phyloP scores from a whole-genome alignment of 2,329 filamentous ascomycete species.

The Bipolaris victoriae region DNA sequence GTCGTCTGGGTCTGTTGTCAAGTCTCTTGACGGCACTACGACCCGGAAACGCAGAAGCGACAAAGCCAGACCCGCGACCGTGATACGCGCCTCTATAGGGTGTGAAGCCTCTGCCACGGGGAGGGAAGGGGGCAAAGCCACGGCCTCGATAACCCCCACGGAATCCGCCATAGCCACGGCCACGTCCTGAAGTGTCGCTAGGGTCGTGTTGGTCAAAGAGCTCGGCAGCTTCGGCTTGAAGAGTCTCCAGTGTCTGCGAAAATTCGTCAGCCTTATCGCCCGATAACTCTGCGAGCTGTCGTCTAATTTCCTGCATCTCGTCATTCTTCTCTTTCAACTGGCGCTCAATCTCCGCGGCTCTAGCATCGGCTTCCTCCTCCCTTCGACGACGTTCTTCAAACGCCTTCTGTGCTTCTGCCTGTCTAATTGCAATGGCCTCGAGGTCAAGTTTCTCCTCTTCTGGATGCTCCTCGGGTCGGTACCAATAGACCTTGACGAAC shows the following conservation, averaged over 20 bases:
- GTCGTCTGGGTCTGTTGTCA: conserved; percentile 75
- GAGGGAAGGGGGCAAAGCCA: conserved; percentile 35
- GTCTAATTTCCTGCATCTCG: conserved; percentile 67
- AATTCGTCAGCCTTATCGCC: conserved; percentile 29
- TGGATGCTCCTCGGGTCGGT: conserved; percentile 53
- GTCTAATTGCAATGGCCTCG: conserved; percentile 70
- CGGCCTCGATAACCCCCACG: conserved; percentile 48
- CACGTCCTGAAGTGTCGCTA: conserved; percentile 22
- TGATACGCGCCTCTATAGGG: conserved; percentile 51
- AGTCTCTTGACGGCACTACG: conserved; percentile 65
- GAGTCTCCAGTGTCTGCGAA: conserved; percentile 26
- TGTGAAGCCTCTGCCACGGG: conserved; percentile 18
- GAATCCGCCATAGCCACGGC: conserved; percentile 28
- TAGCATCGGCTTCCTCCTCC: conserved; percentile 66
- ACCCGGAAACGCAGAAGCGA: conserved; percentile 33
- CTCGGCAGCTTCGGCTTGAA: conserved; percentile 61
- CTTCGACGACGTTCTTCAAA: conserved; percentile 70
- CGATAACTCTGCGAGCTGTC: conserved; percentile 63
- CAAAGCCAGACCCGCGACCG: conserved; percentile 46
- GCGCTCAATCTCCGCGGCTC: conserved; percentile 68
- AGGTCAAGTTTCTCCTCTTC: conserved; percentile 64
- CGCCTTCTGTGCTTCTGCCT: conserved; percentile 73
- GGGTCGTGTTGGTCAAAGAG: conserved; percentile 67
- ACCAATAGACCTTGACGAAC: conserved; percentile 86
- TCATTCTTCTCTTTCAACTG: conserved; percentile 68